These are phyloP conservation scores for Mucor piriformis DNA, from an alignment of 371 early-diverging fungal species.

Conservation along the genomic window DNA sequence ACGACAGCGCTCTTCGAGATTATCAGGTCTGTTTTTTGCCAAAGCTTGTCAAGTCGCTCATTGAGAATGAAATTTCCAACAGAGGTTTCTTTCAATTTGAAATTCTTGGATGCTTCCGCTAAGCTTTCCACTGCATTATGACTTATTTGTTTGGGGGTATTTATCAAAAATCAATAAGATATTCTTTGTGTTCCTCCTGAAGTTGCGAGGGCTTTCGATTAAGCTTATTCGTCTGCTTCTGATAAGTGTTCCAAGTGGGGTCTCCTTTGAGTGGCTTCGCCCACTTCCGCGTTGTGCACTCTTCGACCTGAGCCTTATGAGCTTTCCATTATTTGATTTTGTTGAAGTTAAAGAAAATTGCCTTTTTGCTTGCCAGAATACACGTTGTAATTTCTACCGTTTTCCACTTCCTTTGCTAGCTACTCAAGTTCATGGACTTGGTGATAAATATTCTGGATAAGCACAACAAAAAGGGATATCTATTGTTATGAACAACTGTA, in stretches of 20 bases:
- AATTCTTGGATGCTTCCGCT: conserved; percentile 10
- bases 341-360: conserved; percentile 14
- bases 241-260: conserved; percentile 9
- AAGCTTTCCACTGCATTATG: conserved; percentile 16
- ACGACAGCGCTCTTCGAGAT: too few species aligned
- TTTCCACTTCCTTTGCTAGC: neutral
- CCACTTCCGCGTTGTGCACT: conserved; percentile 9
- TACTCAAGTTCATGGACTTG: too few species aligned
- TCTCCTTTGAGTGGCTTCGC: conserved; percentile 11
- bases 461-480: too few species aligned
- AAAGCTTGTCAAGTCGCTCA: too few species aligned
- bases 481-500: too few species aligned
- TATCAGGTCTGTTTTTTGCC: too few species aligned
- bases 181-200: conserved; percentile 15
- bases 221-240: conserved; percentile 2
- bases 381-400: conserved; percentile 4
- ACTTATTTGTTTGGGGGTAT: conserved; percentile 9
- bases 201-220: conserved; percentile 12
- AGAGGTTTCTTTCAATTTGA: too few species aligned
- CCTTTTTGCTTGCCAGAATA: conserved; percentile 13
- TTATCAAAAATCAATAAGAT: conserved; percentile 8
- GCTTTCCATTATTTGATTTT: conserved; percentile 17
- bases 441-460: too few species aligned
- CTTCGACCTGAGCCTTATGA: conserved; percentile 1
- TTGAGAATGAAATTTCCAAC: conserved; percentile 14